These are phyloP conservation scores for Candida namnaoensis DNA, from an alignment of 805 yeast species.

Conservation along the genomic window DNA sequence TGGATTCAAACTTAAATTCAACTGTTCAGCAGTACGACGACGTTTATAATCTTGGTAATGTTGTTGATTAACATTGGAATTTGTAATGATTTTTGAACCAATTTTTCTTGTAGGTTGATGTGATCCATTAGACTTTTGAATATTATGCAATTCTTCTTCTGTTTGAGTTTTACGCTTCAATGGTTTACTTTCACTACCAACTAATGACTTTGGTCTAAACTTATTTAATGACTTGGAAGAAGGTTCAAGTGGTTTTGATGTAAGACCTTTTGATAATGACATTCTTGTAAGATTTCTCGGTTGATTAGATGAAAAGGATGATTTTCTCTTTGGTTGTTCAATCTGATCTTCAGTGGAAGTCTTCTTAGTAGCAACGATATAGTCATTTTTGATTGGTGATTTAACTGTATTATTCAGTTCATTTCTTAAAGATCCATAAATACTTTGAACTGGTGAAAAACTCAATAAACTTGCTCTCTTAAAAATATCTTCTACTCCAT, in stretches of 20 bases:
- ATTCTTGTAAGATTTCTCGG: not conserved
- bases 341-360: not conserved
- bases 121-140: not conserved
- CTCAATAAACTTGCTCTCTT: slow-evolving; percentile 6
- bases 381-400: not conserved
- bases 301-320: not conserved
- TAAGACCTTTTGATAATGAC: slow-evolving; percentile 11
- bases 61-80: slow-evolving; percentile 4
- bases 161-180: slow-evolving; percentile 11
- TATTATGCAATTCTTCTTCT: slow-evolving; percentile 9
- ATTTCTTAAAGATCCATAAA: slow-evolving; percentile 15
- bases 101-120: slow-evolving; percentile 15
- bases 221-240: slow-evolving; percentile 4
- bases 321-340: not conserved
- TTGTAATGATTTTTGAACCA: slow-evolving; percentile 15
- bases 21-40: slow-evolving; percentile 16
- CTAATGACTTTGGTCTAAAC: slow-evolving; percentile 11
- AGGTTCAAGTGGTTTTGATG: slow-evolving; percentile 11
- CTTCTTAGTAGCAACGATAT: too few species aligned
- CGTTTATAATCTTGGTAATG: slow-evolving; percentile 13
- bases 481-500: not conserved
- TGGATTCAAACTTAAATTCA: slow-evolving; percentile 11
- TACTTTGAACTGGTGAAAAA: slow-evolving; percentile 19
- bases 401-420: slow-evolving; percentile 12
- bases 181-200: slow-evolving; percentile 5